These are phyloP conservation scores for Pisolithus microcarpus DNA, from an alignment of 768 basidiomycete species.

Conservation along the genomic window DNA sequence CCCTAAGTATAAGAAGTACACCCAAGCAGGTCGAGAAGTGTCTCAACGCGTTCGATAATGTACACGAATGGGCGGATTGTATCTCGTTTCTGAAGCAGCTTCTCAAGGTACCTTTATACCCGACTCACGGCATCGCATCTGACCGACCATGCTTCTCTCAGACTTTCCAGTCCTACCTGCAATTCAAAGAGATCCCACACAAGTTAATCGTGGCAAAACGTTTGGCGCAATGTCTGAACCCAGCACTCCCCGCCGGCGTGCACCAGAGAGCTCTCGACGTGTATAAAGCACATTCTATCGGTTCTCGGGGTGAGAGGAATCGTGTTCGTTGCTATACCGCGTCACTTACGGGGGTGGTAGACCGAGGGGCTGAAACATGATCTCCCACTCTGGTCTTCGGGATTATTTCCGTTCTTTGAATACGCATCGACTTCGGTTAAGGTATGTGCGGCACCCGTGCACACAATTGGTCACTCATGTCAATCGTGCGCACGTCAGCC, in stretches of 20 bases:
- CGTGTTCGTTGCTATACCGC: background rate
- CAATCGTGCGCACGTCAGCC: constrained; percentile 42
- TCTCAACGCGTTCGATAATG: constrained; percentile 86
- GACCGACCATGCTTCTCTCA: constrained; percentile 26
- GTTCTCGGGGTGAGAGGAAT: constrained; percentile 72
- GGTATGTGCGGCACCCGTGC: constrained; percentile 35
- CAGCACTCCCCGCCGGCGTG: constrained; percentile 93
- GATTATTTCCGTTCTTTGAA: constrained; percentile 97
- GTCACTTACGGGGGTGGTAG: constrained; percentile 33
- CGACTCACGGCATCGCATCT: background rate
- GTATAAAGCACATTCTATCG: constrained; percentile 81
- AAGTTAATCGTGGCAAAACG: constrained; percentile 94
- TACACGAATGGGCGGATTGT: constrained; percentile 99
- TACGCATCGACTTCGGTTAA: constrained; percentile 99
- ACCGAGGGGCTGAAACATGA: constrained; percentile 82
- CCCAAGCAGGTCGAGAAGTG: constrained; percentile 89
- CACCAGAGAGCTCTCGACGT: constrained; percentile 96
- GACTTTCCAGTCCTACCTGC: constrained; percentile 90
- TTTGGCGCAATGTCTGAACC: constrained; percentile 92
- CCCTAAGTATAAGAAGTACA: constrained; percentile 93
- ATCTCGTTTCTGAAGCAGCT: constrained; percentile 94
- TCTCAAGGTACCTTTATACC: constrained; percentile 56
- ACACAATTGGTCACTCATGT: background rate
- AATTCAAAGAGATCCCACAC: constrained; percentile 93
- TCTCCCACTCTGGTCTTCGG: constrained; percentile 89